phyloP scores from a whole-genome alignment of 1,139 yeast genomes.

The Candida tunisiensis region DNA sequence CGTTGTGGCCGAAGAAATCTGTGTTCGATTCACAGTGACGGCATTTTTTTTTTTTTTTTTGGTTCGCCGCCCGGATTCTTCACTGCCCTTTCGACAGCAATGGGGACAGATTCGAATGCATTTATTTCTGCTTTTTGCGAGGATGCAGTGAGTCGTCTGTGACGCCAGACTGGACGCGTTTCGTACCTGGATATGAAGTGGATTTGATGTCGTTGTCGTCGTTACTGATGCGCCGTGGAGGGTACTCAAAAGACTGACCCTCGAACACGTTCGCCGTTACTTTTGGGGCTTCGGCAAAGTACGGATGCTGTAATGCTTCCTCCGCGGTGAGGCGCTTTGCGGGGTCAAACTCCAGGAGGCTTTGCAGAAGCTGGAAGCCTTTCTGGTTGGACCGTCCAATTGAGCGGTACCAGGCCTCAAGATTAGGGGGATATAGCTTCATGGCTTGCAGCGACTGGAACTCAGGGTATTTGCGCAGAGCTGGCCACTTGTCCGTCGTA shows the following conservation, averaged over 20 bases:
- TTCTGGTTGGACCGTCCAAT: slow-evolving; percentile 29
- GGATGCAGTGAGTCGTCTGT: slow-evolving; percentile 31
- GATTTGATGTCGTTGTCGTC: slow-evolving; percentile 27
- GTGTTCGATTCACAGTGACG: too few species aligned
- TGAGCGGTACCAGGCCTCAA: slow-evolving; percentile 72
- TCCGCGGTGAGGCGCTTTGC: slow-evolving; percentile 59
- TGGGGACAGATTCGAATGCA: too few species aligned
- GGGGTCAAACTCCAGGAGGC: slow-evolving; percentile 71
- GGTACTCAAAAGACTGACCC: slow-evolving; percentile 20
- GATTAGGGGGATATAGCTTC: slow-evolving; percentile 47
- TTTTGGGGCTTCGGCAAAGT: slow-evolving; percentile 50
- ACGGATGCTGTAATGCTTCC: slow-evolving; percentile 58
- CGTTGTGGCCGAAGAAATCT: too few species aligned
- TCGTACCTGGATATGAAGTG: neutral
- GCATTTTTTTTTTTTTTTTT: too few species aligned
- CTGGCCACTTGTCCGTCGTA: slow-evolving; percentile 54
- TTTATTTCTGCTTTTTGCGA: neutral
- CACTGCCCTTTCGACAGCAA: too few species aligned
- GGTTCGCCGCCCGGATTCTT: too few species aligned
- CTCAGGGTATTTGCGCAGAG: slow-evolving; percentile 70
- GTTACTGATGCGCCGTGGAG: slow-evolving; percentile 21
- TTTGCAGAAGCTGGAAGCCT: slow-evolving; percentile 45
- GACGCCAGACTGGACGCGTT: slow-evolving; percentile 4
- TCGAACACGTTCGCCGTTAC: slow-evolving; percentile 31
- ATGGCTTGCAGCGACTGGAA: slow-evolving; percentile 49